phyloP scores from a whole-genome alignment of 257 asterid genomes.

The Solanum rostratum region DNA sequence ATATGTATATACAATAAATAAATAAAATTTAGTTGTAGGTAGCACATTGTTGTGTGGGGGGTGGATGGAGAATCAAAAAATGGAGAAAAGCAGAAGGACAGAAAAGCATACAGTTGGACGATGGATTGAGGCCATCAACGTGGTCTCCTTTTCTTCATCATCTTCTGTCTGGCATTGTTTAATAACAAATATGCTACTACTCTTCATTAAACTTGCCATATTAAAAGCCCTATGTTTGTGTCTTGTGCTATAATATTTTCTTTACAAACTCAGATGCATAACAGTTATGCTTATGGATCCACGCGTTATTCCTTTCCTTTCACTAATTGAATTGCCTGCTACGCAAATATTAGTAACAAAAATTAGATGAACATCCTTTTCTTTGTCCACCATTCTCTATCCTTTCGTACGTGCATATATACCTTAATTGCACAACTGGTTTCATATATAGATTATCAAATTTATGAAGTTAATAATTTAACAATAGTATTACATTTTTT shows the following conservation, averaged over 20 bases:
- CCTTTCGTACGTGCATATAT: not conserved
- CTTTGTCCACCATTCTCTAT: not conserved
- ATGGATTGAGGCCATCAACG: constrained; percentile 44
- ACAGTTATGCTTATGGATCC: not conserved
- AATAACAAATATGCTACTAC: not conserved
- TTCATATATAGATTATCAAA: too few relatives aligned
- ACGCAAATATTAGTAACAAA: not conserved
- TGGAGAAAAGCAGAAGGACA: constrained; percentile 36
- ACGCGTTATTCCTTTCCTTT: not conserved
- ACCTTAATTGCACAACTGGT: too few relatives aligned
- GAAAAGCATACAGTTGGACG: constrained; percentile 67
- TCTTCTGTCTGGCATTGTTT: constrained; percentile 24
- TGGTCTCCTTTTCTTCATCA: constrained; percentile 21
- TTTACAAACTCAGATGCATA: not conserved
- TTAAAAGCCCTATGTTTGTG: not conserved
- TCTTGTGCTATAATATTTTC: not conserved
- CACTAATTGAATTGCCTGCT: not conserved
- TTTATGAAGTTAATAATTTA: too few relatives aligned
- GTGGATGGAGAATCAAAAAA: constrained; percentile 9
- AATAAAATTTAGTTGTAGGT: not conserved
- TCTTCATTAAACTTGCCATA: not conserved
- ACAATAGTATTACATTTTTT: too few relatives aligned
- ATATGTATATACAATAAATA: not conserved
- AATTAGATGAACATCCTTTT: not conserved
- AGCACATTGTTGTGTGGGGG: not conserved